Conservation (phyloP, 352 stramenopile genomes). For the Halophytophthora polymorphica region DNA sequence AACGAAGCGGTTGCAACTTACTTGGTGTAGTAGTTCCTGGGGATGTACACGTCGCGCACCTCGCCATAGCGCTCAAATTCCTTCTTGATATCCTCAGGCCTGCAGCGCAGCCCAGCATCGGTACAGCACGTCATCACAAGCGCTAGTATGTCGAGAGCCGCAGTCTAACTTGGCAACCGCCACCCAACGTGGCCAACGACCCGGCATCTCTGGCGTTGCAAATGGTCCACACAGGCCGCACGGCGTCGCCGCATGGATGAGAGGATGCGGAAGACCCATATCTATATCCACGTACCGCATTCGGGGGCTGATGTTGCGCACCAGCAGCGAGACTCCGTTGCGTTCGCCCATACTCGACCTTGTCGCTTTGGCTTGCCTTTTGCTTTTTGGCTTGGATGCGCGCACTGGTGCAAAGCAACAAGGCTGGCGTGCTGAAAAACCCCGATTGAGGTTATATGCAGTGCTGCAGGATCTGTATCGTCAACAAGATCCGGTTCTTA, state of each 20-base stretch:
- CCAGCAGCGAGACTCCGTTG: conserved; percentile 89
- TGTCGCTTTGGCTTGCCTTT: conserved; percentile 7
- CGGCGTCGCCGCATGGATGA: background rate
- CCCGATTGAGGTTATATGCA: background rate
- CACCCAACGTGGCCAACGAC: too few species aligned
- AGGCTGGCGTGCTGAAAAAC: too few species aligned
- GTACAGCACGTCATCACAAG: too few species aligned
- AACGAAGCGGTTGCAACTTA: conserved; percentile 18
- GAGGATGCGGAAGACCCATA: background rate
- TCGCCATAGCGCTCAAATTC: conserved; percentile 94
- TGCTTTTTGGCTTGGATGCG: conserved; percentile 17
- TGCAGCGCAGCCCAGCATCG: conserved; percentile 19
- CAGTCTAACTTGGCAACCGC: too few species aligned
- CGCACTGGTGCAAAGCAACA: too few species aligned
- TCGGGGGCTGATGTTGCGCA: conserved; percentile 91
- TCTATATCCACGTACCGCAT: conserved; percentile 49
- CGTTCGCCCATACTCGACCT: conserved; percentile 35
- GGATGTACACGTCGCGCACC: conserved; percentile 95
- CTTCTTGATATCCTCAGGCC: conserved; percentile 87
- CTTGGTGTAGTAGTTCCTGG: conserved; percentile 92
- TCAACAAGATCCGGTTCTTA: background rate
- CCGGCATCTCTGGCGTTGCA: conserved; percentile 2
- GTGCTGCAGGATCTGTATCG: background rate
- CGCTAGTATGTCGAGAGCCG: too few species aligned
- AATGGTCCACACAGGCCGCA: background rate